Conservation (phyloP, 139 green algal species). For the Micractinium conductrix region DNA sequence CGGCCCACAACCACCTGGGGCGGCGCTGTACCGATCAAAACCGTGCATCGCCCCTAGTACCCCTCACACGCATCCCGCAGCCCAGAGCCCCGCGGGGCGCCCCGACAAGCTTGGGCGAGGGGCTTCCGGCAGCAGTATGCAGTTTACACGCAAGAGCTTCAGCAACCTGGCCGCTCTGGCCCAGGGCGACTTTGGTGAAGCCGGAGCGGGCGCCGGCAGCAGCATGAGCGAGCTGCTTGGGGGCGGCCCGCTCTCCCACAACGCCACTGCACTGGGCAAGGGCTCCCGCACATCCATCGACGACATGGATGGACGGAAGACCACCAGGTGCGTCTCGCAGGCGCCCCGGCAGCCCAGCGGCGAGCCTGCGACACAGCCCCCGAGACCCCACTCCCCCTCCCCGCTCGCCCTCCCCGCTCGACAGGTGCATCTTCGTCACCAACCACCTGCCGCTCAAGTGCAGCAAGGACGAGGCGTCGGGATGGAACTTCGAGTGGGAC, state of each 20-base stretch:
- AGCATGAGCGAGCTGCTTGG: slow-evolving; percentile 37
- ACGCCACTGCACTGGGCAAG: neutral
- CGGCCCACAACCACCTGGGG: too few species aligned
- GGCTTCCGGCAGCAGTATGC: too few species aligned
- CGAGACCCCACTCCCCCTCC: neutral
- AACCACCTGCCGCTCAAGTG: slow-evolving; percentile 90
- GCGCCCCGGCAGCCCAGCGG: neutral
- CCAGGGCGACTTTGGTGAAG: slow-evolving; percentile 42
- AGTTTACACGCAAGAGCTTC: slow-evolving; percentile 40
- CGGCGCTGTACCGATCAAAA: too few species aligned
- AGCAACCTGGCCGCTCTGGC: slow-evolving; percentile 47
- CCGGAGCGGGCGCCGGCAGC: too few species aligned
- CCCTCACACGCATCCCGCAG: too few species aligned
- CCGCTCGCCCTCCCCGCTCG: neutral
- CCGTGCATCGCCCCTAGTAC: too few species aligned
- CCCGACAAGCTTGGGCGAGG: too few species aligned
- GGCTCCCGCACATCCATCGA: slow-evolving; percentile 40
- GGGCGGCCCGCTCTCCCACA: slow-evolving; percentile 44
- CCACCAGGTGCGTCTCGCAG: slow-evolving; percentile 18
- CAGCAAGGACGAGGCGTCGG: slow-evolving; percentile 47
- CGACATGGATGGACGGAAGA: slow-evolving; percentile 1
- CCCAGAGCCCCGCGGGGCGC: too few species aligned
- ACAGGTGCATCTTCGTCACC: slow-evolving; percentile 92
- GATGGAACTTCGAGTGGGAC: slow-evolving; percentile 94
- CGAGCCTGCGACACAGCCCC: neutral